Evolutionary conservation across 495 filamentous ascomycete genomes (phyloP).

Genomic region (Penicillium manginii): DNA sequence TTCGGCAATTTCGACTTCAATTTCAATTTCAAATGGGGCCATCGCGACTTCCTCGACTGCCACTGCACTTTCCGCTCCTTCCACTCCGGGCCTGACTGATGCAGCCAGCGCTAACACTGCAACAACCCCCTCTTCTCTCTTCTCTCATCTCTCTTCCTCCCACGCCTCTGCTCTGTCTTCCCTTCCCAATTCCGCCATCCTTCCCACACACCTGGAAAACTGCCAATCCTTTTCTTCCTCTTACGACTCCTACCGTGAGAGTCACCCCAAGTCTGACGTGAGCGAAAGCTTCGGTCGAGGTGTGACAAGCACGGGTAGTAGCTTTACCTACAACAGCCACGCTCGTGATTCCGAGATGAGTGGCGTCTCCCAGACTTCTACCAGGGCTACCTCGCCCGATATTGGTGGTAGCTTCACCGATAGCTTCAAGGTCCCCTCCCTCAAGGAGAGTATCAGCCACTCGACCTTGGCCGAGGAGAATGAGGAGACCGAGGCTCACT

Average conservation of each 20-base stretch:
- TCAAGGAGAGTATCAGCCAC: constrained; percentile 62
- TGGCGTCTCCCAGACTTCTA: constrained; percentile 79
- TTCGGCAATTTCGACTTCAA: no score
- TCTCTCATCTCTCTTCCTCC: constrained; percentile 34
- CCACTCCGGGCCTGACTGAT: constrained; percentile 47
- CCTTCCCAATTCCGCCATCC: constrained; percentile 32
- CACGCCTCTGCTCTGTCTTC: constrained; percentile 29
- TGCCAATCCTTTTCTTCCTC: constrained; percentile 34
- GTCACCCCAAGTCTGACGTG: constrained; percentile 41
- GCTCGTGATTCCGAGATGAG: constrained; percentile 81
- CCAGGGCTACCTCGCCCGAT: constrained; percentile 88
- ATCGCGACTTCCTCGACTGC: constrained; percentile 45
- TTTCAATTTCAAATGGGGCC: constrained; percentile 14
- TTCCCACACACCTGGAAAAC: constrained; percentile 45
- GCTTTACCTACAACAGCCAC: constrained; percentile 75
- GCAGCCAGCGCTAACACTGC: constrained; percentile 40
- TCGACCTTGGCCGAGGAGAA: constrained; percentile 70
- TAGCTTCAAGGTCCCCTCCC: constrained; percentile 44
- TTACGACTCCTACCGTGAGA: constrained; percentile 29
- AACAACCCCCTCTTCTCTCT: constrained; percentile 27
- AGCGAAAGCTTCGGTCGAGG: constrained; percentile 46
- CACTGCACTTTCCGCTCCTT: constrained; percentile 47
- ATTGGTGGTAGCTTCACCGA: constrained; percentile 41
- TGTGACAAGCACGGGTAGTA: constrained; percentile 61
- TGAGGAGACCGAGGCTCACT: constrained; percentile 76